Conservation (phyloP, 129 eudicot genomes). For the Cynara cardunculus region DNA sequence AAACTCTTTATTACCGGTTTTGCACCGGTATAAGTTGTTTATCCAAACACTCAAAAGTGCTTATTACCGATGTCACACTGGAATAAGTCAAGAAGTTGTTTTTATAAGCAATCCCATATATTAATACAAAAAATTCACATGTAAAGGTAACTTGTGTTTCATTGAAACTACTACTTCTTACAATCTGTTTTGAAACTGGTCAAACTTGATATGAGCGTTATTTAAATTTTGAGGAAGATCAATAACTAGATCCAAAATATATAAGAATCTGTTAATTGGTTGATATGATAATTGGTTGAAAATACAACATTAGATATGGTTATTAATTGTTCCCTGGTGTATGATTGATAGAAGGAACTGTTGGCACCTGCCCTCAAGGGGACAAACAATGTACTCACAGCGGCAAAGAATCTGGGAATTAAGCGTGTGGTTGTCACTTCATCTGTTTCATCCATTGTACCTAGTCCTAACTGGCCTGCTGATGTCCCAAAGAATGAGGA, state of each 20-base stretch:
- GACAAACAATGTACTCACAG: conserved; percentile 78
- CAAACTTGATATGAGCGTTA: background rate
- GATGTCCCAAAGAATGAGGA: conserved; percentile 66
- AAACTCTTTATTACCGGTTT: too few species aligned
- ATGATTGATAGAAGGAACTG: conserved; percentile 48
- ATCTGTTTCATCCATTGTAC: conserved; percentile 67
- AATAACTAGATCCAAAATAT: background rate
- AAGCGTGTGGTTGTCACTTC: conserved; percentile 96
- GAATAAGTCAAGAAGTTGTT: too few species aligned
- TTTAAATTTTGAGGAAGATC: background rate
- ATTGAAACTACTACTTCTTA: background rate
- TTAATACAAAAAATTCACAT: too few species aligned
- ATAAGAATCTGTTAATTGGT: background rate
- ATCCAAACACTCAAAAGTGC: too few species aligned
- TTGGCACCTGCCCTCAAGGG: conserved; percentile 86
- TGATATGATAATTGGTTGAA: conserved; percentile 5
- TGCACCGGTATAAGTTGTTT: too few species aligned
- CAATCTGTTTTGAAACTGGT: background rate
- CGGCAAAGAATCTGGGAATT: conserved; percentile 78
- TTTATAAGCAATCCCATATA: too few species aligned
- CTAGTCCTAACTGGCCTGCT: conserved; percentile 79
- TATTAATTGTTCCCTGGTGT: background rate
- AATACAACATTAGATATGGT: conserved; percentile 4
- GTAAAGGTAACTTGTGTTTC: too few species aligned
- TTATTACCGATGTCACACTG: too few species aligned